A percentile compares a stretch with the other conserved stretches of the same genome.
Conservation (phyloP, 345 rosid species). For the Gossypium longicalyx region DNA sequence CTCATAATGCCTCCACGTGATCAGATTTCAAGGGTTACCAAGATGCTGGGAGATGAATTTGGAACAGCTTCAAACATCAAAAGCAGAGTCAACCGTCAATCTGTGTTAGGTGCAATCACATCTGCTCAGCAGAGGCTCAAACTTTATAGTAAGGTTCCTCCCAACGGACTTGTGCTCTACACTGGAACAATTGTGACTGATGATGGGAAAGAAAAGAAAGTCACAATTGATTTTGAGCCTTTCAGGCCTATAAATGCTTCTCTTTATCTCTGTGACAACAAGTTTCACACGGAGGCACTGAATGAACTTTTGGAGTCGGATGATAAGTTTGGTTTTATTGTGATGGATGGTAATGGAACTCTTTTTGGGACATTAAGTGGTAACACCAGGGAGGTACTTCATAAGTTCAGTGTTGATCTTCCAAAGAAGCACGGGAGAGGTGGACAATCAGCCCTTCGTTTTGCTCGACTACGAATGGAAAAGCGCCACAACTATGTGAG, state of each 20-base stretch:
- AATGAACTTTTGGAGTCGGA: conserved; percentile 70
- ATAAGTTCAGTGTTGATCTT: conserved; percentile 60
- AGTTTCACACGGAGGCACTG: conserved; percentile 69
- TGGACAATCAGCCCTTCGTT: conserved; percentile 76
- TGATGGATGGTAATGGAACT: conserved; percentile 78
- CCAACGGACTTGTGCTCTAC: conserved; percentile 68
- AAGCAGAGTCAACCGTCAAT: conserved; percentile 72
- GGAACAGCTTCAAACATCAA: conserved; percentile 78
- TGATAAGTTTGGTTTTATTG: conserved; percentile 72
- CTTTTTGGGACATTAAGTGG: conserved; percentile 74
- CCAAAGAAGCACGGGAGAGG: conserved; percentile 81
- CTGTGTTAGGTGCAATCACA: conserved; percentile 66
- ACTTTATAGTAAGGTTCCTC: conserved; percentile 64
- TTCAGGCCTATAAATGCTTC: conserved; percentile 70
- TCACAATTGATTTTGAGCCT: conserved; percentile 70
- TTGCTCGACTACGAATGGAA: conserved; percentile 75
- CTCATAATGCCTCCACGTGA: conserved; percentile 75
- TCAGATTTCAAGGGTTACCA: conserved; percentile 62
- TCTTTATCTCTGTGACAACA: conserved; percentile 67
- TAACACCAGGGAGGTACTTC: conserved; percentile 64
- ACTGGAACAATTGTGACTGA: conserved; percentile 66
- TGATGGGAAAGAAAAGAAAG: conserved; percentile 77
- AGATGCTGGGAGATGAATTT: conserved; percentile 72
- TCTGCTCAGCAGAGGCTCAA: conserved; percentile 77
- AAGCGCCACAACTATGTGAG: conserved; percentile 80